Percentiles rank a stretch among this genome's conserved stretches.
These are phyloP conservation scores for Phytophthora colocasiae DNA, from an alignment of 352 stramenopile species.

Conservation along the genomic window DNA sequence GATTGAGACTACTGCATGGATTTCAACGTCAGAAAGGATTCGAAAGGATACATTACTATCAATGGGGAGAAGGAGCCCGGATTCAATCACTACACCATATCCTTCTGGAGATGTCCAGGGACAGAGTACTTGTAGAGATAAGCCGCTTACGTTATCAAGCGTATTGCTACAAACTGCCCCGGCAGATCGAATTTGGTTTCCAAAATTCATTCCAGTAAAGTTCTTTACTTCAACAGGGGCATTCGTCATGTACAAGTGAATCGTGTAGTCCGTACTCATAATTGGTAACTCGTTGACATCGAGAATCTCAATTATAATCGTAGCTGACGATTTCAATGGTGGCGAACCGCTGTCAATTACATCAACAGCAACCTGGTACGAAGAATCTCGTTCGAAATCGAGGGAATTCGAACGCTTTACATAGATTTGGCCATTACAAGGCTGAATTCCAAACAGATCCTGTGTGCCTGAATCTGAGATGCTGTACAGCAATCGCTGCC, in stretches of 20 bases:
- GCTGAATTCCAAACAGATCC: constrained; percentile 51
- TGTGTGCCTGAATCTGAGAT: constrained; percentile 38
- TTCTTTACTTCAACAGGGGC: not conserved
- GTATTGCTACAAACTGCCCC: constrained; percentile 13
- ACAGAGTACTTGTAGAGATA: constrained; percentile 14
- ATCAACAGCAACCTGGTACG: constrained; percentile 33
- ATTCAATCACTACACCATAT: constrained; percentile 25
- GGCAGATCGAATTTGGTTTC: constrained; percentile 17
- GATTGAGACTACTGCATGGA: constrained; percentile 21
- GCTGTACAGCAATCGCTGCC: constrained; percentile 22
- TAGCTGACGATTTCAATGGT: constrained; percentile 31
- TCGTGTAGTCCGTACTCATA: constrained; percentile 35
- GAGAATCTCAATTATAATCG: constrained; percentile 35
- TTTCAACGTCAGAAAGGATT: constrained; percentile 6
- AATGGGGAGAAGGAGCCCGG: constrained; percentile 16
- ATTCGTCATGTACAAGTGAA: constrained; percentile 22
- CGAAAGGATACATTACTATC: constrained; percentile 17
- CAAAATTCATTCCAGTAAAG: constrained; percentile 17
- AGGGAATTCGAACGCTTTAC: constrained; percentile 43
- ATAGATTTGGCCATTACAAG: constrained; percentile 62
- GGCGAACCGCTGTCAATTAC: constrained; percentile 54
- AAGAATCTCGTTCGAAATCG: constrained; percentile 43
- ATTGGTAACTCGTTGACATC: constrained; percentile 59
- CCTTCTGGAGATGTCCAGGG: not conserved
- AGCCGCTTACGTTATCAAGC: constrained; percentile 10